Percentiles rank a stretch among this genome's conserved stretches.
These are phyloP conservation scores for Penstemon barbatus DNA, from an alignment of 257 asterid species.

Conservation along the genomic window DNA sequence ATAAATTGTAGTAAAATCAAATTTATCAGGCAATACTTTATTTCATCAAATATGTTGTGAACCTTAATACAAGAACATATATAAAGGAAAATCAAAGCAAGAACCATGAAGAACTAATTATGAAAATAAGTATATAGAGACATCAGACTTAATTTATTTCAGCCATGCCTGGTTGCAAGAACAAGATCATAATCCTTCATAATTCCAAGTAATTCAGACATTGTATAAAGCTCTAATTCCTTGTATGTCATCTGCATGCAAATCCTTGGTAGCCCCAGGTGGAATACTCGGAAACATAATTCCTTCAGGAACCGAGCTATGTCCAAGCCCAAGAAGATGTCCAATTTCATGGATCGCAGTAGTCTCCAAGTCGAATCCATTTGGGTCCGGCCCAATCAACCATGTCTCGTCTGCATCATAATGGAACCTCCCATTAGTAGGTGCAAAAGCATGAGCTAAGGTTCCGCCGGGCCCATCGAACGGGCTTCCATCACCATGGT, in stretches of 20 bases:
- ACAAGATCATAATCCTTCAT: no score
- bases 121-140: no score
- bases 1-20: no score
- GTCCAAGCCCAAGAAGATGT: conserved; percentile 37
- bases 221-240: conserved; percentile 33
- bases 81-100: no score
- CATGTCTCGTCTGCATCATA: conserved; percentile 31
- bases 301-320: conserved; percentile 20
- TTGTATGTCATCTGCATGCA: conserved; percentile 21
- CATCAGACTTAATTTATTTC: no score
- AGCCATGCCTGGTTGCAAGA: no score
- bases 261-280: neutral
- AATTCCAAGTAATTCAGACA: no score
- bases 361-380: conserved; percentile 19
- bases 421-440: conserved; percentile 28
- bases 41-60: no score
- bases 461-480: conserved; percentile 26
- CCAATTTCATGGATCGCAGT: conserved; percentile 33
- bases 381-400: neutral
- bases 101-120: no score
- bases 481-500: conserved; percentile 26
- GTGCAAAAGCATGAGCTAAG: conserved; percentile 33
- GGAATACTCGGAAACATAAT: conserved; percentile 14
- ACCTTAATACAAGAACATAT: no score
- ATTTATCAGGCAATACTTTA: no score